Evolutionary conservation across 768 basidiomycete genomes (phyloP).

Genomic region (Postia placenta): DNA sequence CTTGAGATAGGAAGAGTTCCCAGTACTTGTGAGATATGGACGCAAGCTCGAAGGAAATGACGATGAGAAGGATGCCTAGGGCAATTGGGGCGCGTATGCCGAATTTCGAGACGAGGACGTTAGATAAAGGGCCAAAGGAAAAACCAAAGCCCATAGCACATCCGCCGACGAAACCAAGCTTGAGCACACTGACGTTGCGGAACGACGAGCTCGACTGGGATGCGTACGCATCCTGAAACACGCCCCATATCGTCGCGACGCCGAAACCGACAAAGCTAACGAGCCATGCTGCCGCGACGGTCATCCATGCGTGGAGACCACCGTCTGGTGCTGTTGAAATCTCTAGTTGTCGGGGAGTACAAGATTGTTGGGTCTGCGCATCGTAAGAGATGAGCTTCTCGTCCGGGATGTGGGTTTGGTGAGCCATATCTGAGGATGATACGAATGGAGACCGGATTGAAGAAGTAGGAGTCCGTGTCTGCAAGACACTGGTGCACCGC

Average conservation of each 20-base stretch:
- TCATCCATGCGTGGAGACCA: slow-evolving; percentile 4
- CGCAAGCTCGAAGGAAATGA: not conserved
- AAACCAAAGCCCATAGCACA: slow-evolving; percentile 2
- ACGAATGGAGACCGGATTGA: no score
- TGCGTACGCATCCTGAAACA: slow-evolving; percentile 1
- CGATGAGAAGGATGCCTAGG: not conserved
- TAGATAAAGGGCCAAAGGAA: not conserved
- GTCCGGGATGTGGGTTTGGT: no score
- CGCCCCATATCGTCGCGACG: not conserved
- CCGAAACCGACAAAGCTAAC: slow-evolving; percentile 2
- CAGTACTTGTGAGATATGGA: not conserved
- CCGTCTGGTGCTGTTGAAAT: no score
- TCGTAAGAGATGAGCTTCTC: no score
- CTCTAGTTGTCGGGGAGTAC: no score
- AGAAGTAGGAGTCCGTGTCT: no score
- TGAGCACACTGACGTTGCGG: not conserved
- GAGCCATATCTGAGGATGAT: no score
- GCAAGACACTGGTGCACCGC: no score
- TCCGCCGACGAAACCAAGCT: slow-evolving; percentile 4
- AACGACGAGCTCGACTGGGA: not conserved
- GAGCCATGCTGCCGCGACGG: not conserved
- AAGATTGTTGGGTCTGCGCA: no score
- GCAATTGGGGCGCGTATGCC: slow-evolving; percentile 1
- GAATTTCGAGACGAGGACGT: not conserved
- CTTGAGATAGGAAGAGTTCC: slow-evolving; percentile 2